Percentiles rank a stretch among this genome's conserved stretches.
These are phyloP conservation scores for Phytophthora cactorum DNA, from an alignment of 352 stramenopile species.

Conservation along the genomic window DNA sequence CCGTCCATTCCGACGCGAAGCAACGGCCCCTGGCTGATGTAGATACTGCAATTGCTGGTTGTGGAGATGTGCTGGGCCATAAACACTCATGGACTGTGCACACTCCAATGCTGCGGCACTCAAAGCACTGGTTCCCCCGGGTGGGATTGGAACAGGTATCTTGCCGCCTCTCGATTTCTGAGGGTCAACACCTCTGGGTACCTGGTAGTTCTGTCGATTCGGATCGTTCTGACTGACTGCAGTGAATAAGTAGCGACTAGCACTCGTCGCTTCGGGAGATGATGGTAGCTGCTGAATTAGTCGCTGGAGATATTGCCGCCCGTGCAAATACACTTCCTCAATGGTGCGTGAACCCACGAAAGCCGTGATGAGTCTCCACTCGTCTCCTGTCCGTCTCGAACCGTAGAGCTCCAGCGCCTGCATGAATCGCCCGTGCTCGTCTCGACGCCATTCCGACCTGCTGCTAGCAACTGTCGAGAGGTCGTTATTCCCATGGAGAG, in stretches of 20 bases:
- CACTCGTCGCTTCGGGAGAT: slow-evolving; percentile 15
- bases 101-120: slow-evolving; percentile 37
- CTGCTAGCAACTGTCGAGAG: slow-evolving; percentile 10
- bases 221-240: slow-evolving; percentile 38
- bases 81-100: slow-evolving; percentile 34
- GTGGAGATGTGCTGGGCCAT: slow-evolving; percentile 14
- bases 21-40: slow-evolving; percentile 18
- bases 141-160: slow-evolving; percentile 1
- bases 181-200: slow-evolving; percentile 4
- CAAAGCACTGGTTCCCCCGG: slow-evolving; percentile 21
- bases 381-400: slow-evolving; percentile 50
- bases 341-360: slow-evolving; percentile 76
- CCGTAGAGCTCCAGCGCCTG: slow-evolving; percentile 80
- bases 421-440: slow-evolving; percentile 85
- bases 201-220: slow-evolving; percentile 36
- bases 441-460: slow-evolving; percentile 49
- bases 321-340: slow-evolving; percentile 72
- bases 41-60: slow-evolving; percentile 22
- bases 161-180: slow-evolving; percentile 9
- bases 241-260: slow-evolving; percentile 27
- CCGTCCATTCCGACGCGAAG: slow-evolving; percentile 32
- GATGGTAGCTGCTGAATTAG: slow-evolving; percentile 59
- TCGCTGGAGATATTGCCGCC: slow-evolving; percentile 74
- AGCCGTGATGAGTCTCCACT: slow-evolving; percentile 74
- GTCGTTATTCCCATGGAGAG: slow-evolving; percentile 2